Evolutionary conservation across 1,139 yeast genomes (phyloP), one percentile per base, ranked within the genome.

Genomic region (Lodderomyces jiufengensis): DNA sequence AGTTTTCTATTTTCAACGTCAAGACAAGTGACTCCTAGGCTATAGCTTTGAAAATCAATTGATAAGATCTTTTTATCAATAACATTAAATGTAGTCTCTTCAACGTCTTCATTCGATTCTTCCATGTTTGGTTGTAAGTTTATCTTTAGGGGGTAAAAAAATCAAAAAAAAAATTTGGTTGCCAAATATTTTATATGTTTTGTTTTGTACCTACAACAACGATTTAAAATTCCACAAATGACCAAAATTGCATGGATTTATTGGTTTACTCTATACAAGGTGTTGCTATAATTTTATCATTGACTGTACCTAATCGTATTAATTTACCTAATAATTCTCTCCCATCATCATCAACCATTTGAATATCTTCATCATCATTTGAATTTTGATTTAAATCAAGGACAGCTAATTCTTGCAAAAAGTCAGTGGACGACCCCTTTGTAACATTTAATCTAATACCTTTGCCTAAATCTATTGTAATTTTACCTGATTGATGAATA

Each of bases 401-500:
- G n/a, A 78, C 65, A 7, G 83, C 79, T 16, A 86, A 66, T 46
- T 86, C 92, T 54, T 88, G 96, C 31, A 84, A 59, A 48, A 86
- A 82, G n/a, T 75, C 72, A 9, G 84, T 63, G 9, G 79, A 74
- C 2, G 84, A 78, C n/a, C 96, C 96, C 50, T 76, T 73, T 5
- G 80, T 68, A 9, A 87, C 78, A 42, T 81, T 84, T 71, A 88
- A 71, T 11, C 71, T 66, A 26, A 79, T 74, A 36, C 62, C 66
- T 38, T 80, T 75, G 8, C 95, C 96, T 37, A 88, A 65, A 42
- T 77, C 75, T 57, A 88, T 75, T 9, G 92, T 71, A 27, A 87
- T 61, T 52, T 76, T 84, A 5, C 97, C 97, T 1, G 95, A 84
- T 50, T 79, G 74, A 56, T 87, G 96, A 36, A 84, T 68, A 41